Evolutionary conservation across 495 filamentous ascomycete species (phyloP).

Genomic region (Penicillium cinerascens): DNA sequence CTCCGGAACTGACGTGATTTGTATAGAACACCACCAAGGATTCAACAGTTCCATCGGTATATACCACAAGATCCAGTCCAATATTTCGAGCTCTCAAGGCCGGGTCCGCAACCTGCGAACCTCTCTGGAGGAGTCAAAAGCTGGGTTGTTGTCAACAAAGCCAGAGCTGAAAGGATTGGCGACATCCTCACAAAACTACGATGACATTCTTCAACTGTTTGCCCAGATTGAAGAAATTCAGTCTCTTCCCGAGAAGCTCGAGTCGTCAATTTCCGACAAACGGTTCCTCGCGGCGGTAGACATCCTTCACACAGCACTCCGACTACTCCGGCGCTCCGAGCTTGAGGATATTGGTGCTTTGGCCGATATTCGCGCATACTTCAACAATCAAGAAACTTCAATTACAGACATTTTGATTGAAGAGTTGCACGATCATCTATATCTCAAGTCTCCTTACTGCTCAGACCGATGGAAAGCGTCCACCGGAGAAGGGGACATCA

Average conservation of each 20-base stretch:
- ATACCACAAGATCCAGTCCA: conserved; percentile 95
- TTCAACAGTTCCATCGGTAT: conserved; percentile 99
- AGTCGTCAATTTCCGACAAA: conserved; percentile 93
- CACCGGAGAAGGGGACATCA: conserved; percentile 50
- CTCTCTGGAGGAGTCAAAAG: conserved; percentile 76
- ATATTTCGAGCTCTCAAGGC: conserved; percentile 82
- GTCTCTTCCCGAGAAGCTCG: conserved; percentile 85
- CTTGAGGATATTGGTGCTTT: conserved; percentile 90
- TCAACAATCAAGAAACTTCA: conserved; percentile 87
- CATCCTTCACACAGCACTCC: conserved; percentile 79
- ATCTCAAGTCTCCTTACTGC: conserved; percentile 94
- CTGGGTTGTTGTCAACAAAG: conserved; percentile 77
- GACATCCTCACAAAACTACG: conserved; percentile 82
- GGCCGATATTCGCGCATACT: conserved; percentile 78
- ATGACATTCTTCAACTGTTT: conserved; percentile 82
- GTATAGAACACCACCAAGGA: conserved; percentile 87
- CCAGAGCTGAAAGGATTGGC: conserved; percentile 88
- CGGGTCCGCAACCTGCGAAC: conserved; percentile 80
- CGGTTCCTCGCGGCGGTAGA: conserved; percentile 90
- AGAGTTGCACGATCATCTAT: conserved; percentile 95
- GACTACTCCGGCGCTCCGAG: conserved; percentile 77
- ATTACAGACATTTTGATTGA: conserved; percentile 93
- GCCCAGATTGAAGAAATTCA: conserved; percentile 84
- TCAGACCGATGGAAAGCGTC: conserved; percentile 85
- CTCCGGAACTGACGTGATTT: conserved; percentile 2